phyloP scores from a whole-genome alignment of 352 stramenopile species.

The Elongisporangium anandrum region DNA sequence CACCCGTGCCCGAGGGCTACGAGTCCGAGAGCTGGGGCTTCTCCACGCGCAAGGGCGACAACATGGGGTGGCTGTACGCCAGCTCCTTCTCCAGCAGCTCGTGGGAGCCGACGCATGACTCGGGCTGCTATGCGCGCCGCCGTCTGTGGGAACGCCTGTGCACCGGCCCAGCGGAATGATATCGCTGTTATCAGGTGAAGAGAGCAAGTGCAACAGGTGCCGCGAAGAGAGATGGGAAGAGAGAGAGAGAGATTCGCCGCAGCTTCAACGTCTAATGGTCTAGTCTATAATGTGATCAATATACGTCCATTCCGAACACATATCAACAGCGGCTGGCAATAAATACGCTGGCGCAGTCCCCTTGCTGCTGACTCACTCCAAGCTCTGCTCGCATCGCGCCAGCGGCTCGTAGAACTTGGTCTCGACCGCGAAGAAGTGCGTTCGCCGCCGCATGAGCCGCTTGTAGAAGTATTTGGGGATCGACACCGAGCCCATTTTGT shows the following conservation, averaged over 20 bases:
- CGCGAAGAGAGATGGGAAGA: too few species aligned
- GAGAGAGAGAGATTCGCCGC: too few species aligned
- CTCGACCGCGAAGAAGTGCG: constrained; percentile 41
- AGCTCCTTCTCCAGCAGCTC: constrained; percentile 30
- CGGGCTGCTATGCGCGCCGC: constrained; percentile 38
- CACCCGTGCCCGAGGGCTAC: constrained; percentile 39
- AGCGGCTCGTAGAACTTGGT: constrained; percentile 35
- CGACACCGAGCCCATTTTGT: constrained; percentile 25
- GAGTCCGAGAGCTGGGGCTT: constrained; percentile 63
- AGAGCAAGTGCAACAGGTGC: too few species aligned
- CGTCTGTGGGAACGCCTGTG: constrained; percentile 44
- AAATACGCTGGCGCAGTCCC: too few species aligned
- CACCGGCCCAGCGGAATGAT: background rate
- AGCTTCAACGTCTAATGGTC: background rate
- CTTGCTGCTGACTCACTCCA: background rate
- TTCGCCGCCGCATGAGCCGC: constrained; percentile 29
- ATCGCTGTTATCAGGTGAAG: background rate
- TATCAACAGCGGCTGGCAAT: background rate
- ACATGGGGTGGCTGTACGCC: constrained; percentile 70
- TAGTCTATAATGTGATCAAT: background rate
- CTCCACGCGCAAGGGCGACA: constrained; percentile 56
- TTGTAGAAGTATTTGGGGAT: constrained; percentile 34
- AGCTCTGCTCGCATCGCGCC: background rate
- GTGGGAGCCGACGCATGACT: constrained; percentile 5
- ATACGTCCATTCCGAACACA: background rate